phyloP scores from a whole-genome alignment of 73 alveolate species.

The Diophrys appendiculata region DNA sequence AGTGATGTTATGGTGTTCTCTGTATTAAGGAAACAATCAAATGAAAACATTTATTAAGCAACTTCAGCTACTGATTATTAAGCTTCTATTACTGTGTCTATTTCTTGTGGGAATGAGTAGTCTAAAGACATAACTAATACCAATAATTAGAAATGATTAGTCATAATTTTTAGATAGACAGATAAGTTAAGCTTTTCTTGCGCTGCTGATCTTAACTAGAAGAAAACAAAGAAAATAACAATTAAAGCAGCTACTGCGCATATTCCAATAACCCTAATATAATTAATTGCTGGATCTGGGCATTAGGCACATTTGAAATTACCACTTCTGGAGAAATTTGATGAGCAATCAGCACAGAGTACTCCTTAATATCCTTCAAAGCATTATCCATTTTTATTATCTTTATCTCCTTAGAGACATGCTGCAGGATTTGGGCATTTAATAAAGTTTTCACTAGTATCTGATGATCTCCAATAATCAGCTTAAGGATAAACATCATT shows the following conservation, averaged over 20 bases:
- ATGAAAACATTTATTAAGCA: constrained; percentile 14
- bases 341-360: constrained; percentile 26
- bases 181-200: constrained; percentile 16
- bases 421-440: constrained; percentile 35
- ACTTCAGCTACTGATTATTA: constrained; percentile 5
- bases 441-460: constrained; percentile 39
- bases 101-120: constrained; percentile 35
- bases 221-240: neutral
- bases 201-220: constrained; percentile 7
- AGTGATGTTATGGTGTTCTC: neutral
- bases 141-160: constrained; percentile 31
- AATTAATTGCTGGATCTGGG: constrained; percentile 32
- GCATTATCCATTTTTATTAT: constrained; percentile 18
- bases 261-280: constrained; percentile 15
- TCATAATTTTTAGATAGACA: constrained; percentile 42
- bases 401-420: constrained; percentile 17
- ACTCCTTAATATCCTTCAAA: constrained; percentile 27
- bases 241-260: neutral
- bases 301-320: constrained; percentile 35
- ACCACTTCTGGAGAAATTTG: constrained; percentile 8
- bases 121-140: constrained; percentile 19
- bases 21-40: constrained; percentile 31
- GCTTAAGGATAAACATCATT: constrained; percentile 14
- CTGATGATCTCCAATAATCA: constrained; percentile 65
- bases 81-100: neutral